phyloP scores from a whole-genome alignment of 78 protist genomes.

The Dictyostelium intermedium region DNA sequence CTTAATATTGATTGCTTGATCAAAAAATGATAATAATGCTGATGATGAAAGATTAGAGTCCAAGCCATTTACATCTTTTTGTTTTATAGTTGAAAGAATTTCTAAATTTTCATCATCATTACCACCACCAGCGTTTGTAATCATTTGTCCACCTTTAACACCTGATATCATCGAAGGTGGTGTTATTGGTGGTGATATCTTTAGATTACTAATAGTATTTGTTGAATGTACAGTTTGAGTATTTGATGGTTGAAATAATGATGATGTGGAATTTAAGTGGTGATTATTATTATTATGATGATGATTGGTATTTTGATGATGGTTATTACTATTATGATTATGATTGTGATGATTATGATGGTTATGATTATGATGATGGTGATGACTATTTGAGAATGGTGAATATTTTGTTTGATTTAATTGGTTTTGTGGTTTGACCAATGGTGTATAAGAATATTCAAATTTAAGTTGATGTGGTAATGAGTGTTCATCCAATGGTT shows the following conservation, averaged over 20 bases:
- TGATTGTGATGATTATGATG: background rate
- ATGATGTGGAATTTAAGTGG: background rate
- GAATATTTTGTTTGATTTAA: conserved; percentile 23
- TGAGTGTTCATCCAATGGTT: conserved; percentile 59
- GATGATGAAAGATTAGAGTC: background rate
- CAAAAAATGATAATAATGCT: background rate
- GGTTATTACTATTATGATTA: background rate
- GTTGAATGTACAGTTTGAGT: background rate
- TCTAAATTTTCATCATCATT: background rate
- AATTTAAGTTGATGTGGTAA: conserved; percentile 47
- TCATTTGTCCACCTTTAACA: background rate
- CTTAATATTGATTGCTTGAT: background rate
- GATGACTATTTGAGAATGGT: background rate
- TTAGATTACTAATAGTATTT: background rate
- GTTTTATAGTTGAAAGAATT: background rate
- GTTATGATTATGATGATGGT: background rate
- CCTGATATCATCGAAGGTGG: background rate
- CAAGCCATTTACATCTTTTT: background rate
- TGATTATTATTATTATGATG: background rate
- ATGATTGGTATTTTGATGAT: background rate
- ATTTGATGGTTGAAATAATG: background rate
- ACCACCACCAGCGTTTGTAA: too few species aligned
- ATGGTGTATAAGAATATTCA: conserved; percentile 60
- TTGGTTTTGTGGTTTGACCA: conserved; percentile 5
- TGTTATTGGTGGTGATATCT: background rate